Conservation (phyloP, 805 yeast species). For the Lachancea nothofagi region DNA sequence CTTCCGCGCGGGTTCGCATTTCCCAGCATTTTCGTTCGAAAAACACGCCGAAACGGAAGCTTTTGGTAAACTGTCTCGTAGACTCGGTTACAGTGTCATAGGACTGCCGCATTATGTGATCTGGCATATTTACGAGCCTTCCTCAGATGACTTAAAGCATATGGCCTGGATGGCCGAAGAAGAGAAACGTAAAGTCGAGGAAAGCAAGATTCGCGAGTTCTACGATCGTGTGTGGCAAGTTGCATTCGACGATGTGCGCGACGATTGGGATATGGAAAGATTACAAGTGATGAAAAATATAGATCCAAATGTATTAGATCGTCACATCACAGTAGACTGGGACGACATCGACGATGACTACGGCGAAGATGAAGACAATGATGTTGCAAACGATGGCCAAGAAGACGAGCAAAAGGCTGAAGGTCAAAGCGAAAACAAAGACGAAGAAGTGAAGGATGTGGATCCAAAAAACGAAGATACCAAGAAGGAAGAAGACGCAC, state of each 20-base stretch:
- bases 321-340: slow-evolving; percentile 62
- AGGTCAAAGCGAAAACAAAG: not conserved
- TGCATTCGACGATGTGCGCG: slow-evolving; percentile 72
- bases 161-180: slow-evolving; percentile 89
- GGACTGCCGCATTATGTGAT: slow-evolving; percentile 94
- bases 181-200: slow-evolving; percentile 59
- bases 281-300: slow-evolving; percentile 69
- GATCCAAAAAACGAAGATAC: not conserved
- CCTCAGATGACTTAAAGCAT: slow-evolving; percentile 80
- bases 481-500: not conserved
- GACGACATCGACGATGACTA: slow-evolving; percentile 45
- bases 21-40: slow-evolving; percentile 94
- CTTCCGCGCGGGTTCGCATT: slow-evolving; percentile 82
- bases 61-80: slow-evolving; percentile 80
- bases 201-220: slow-evolving; percentile 55
- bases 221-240: slow-evolving; percentile 68
- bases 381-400: not conserved
- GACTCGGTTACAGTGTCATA: slow-evolving; percentile 80
- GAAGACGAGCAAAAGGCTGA: not conserved
- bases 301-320: slow-evolving; percentile 45
- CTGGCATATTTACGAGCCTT: slow-evolving; percentile 96
- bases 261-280: slow-evolving; percentile 69
- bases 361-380: not conserved
- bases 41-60: slow-evolving; percentile 98
- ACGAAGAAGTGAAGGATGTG: not conserved